Evolutionary conservation across 2,329 filamentous ascomycete species (phyloP), one percentile per base, ranked within the genome.

Genomic region (Penicillium hordei): DNA sequence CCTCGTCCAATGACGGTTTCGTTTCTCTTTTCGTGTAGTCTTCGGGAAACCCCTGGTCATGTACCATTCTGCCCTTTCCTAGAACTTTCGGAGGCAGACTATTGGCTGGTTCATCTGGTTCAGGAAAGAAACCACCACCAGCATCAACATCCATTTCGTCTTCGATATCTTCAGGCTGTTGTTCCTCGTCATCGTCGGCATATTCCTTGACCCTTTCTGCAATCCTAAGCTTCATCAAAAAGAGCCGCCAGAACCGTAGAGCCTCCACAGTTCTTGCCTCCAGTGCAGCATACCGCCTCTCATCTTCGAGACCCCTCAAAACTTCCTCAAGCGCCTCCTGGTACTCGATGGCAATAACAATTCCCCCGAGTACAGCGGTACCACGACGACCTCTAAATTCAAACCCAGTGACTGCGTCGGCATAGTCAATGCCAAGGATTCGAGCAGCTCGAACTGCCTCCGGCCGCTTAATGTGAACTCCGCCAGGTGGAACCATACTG

Each of bases 391-490:
- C 92, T 69, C 86, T 88, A 76, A 97, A 99, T 38, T 88, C 82
- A 68, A 97, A 99, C 0, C 93, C 93, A 0, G 89, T 94, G 5
- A 99, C 85, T 0, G 94, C 94, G 33, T 93, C 91, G 2, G 91
- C 91, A 72, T 89, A 96, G 75, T 97, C 92, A 19, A 97, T 82
- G 0, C 87, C 87, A 1, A 97, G 74, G 1, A 93, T 76, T 56
- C 83, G 86, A 0, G 92, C 91, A 1, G 93, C 93, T 50, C 84
- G 83, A 1, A 84, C 79, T 1, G 90, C 88, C 50, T 88, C 78
- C 15, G 79, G 73, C 60, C 84, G 79, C 50, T 76, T 77, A 29
- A 88, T 75, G 62, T 88, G 85, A 15, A 77, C 73, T n/a, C 79
- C 86, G 4, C 86, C 86, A 15, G 77, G 69, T 3, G 86, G 86